Percentiles rank a stretch among this genome's conserved stretches.
Evolutionary conservation across 2,329 filamentous ascomycete genomes (phyloP).

Genomic region (Colletotrichum theobromicola): DNA sequence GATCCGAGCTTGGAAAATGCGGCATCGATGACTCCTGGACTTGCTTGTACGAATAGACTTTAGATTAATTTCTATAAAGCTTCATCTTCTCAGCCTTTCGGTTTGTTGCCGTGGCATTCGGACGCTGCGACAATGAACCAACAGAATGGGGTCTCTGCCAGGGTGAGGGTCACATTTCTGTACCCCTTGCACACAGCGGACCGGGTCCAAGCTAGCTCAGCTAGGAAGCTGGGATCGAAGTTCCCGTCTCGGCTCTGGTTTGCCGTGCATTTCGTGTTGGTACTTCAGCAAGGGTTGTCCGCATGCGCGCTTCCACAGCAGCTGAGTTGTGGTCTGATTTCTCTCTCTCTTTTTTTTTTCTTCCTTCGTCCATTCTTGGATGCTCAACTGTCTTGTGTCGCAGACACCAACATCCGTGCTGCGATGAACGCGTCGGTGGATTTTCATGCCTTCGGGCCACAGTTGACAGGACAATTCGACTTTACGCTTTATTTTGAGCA

Average conservation of each 20-base stretch:
- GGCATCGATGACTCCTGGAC: background rate
- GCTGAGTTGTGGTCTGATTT: background rate
- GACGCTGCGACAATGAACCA: background rate
- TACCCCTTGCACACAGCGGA: background rate
- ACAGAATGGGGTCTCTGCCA: background rate
- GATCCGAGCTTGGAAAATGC: background rate
- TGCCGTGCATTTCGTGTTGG: background rate
- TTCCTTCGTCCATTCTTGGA: background rate
- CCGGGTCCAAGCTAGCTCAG: background rate
- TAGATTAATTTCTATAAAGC: background rate
- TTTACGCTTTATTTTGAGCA: conserved; percentile 27
- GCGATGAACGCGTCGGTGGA: background rate
- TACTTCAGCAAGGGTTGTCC: background rate
- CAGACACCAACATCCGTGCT: background rate
- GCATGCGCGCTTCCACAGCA: background rate
- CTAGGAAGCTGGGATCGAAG: background rate
- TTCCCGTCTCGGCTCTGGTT: background rate
- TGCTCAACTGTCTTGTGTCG: background rate
- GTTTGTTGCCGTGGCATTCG: background rate
- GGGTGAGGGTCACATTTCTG: background rate
- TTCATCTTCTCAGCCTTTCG: background rate
- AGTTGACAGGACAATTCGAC: conserved; percentile 21
- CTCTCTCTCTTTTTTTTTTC: background rate
- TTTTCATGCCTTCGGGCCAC: conserved; percentile 1
- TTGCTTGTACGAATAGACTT: background rate